A percentile compares a stretch with the other conserved stretches of the same genome.
Conservation (phyloP, 73 alveolate species). For the Durusdinium trenchii region DNA sequence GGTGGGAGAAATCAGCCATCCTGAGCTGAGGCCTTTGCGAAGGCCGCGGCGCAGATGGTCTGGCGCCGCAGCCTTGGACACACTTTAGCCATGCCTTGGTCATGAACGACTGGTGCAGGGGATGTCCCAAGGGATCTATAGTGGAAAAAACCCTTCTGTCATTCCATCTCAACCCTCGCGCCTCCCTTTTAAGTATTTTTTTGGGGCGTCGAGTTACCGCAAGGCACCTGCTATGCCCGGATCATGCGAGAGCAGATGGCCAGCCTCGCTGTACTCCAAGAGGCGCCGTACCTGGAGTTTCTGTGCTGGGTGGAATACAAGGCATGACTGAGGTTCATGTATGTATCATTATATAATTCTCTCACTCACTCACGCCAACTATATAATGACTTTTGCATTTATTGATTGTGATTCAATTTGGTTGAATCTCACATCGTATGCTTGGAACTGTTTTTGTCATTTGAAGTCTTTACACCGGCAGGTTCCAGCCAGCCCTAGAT, state of each 20-base stretch:
- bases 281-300: neutral
- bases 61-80: neutral
- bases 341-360: too few relatives aligned
- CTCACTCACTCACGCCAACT: too few relatives aligned
- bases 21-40: neutral
- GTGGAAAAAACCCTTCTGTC: neutral
- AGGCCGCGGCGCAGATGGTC: conserved; percentile 12
- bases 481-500: too few relatives aligned
- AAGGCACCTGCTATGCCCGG: neutral
- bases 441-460: too few relatives aligned
- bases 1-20: neutral
- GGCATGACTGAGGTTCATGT: neutral
- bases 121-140: neutral
- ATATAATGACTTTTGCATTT: too few relatives aligned
- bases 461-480: too few relatives aligned
- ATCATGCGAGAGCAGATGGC: neutral
- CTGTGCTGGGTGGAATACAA: neutral
- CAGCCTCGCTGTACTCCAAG: too few relatives aligned
- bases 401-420: too few relatives aligned
- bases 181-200: too few relatives aligned
- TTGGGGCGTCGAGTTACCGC: neutral
- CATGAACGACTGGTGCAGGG: neutral
- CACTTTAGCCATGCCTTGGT: neutral
- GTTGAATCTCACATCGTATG: too few relatives aligned
- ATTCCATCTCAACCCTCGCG: neutral